Evolutionary conservation across 1,284 basidiomycete genomes (phyloP), one percentile per base, ranked within the genome.

Genomic region (Naganishia albida): DNA sequence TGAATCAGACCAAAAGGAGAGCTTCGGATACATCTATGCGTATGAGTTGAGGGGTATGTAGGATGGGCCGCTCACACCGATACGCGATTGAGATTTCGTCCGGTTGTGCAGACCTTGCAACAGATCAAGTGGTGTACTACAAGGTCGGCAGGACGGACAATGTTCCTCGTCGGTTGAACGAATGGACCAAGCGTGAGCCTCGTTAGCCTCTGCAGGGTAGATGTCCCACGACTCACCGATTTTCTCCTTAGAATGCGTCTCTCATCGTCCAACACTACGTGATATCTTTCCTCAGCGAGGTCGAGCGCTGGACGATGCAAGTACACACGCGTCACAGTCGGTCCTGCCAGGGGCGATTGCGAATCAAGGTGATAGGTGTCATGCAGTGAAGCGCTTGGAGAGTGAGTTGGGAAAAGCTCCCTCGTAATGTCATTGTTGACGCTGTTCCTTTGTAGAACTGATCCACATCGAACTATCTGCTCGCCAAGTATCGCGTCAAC

Each of bases 71-170:
- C 8, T 8, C 2, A 26, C 3, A 10, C 2, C 16, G 3, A 12
- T 43, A 3, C 26, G 34, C 18, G n/a, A n/a, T 30, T 52, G 6
- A 63, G 18, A 2, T 23, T 15, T 20, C 6, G 12, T 28, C 7
- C 34, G 20, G n/a, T 23, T 23, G n/a, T n/a, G n/a, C 44, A 77
- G 73, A 74, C 56, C 68, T 78, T 10, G 68, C 72, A 62, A 73
- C 72, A 2, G 43, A 66, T 7, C 46, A 18, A 0, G 68, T 74
- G 8, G 67, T 71, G 0, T 79, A 70, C 68, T 79, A 74, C 72
- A 80, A 80, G 59, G 74, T 79, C 12, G 78, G 78, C 12, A 43
- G 78, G 46, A 78, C 76, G 13, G 78, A 80, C 59, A 79, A 79
- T 59, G 77, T 78, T 0, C 75, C 78, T 1, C 70, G 78, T 0